Conservation (phyloP, 148 eudicot genomes). For the Dysphania ambrosioides region DNA sequence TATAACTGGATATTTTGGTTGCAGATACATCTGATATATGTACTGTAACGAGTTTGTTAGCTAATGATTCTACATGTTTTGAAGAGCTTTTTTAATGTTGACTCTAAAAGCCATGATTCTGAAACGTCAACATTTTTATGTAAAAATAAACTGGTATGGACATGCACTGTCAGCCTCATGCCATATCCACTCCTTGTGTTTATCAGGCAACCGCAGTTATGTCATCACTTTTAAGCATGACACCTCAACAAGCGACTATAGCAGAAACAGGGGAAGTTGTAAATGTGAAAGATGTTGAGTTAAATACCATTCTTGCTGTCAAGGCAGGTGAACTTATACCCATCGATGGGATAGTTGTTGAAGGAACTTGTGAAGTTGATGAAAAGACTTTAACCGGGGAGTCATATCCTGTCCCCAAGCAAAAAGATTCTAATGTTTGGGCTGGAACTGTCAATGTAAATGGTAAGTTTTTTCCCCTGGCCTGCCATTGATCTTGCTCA, state of each 20-base stretch:
- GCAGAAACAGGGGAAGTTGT: conserved; percentile 41
- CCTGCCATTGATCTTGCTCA: neutral
- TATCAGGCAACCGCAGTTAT: conserved; percentile 44
- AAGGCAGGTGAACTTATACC: conserved; percentile 43
- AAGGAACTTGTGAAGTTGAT: conserved; percentile 70
- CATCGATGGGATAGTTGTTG: conserved; percentile 38
- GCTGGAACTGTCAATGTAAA: conserved; percentile 90
- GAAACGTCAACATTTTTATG: neutral
- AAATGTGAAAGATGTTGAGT: conserved; percentile 36
- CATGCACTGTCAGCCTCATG: neutral
- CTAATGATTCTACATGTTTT: too few relatives aligned
- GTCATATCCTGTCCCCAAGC: conserved; percentile 76
- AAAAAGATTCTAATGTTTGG: conserved; percentile 64
- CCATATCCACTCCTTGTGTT: neutral
- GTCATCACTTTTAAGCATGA: conserved; percentile 42
- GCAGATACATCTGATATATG: too few relatives aligned
- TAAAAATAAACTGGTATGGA: neutral
- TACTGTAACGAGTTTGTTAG: too few relatives aligned
- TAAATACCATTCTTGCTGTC: conserved; percentile 35
- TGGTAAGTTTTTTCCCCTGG: conserved; percentile 38
- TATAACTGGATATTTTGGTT: too few relatives aligned
- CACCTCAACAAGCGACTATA: conserved; percentile 42
- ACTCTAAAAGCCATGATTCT: neutral
- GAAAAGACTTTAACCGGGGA: conserved; percentile 91
- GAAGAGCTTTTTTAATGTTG: too few relatives aligned